Conservation (phyloP, 805 yeast species). For the Candida suzukii region DNA sequence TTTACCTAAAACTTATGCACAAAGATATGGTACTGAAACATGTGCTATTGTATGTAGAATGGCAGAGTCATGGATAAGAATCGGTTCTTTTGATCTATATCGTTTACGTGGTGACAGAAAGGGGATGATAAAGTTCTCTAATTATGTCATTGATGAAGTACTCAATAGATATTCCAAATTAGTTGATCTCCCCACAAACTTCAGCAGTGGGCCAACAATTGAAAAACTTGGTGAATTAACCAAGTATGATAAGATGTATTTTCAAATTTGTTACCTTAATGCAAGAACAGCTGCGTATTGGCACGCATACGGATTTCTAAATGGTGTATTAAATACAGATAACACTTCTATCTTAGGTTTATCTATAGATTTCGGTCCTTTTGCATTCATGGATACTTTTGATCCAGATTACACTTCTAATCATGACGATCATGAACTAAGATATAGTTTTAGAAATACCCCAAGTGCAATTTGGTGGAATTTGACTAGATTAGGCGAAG, state of each 20-base stretch:
- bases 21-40: slow-evolving; percentile 61
- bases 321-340: slow-evolving; percentile 93
- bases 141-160: slow-evolving; percentile 65
- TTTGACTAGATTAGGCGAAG: slow-evolving; percentile 76
- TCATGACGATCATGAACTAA: slow-evolving; percentile 65
- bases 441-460: slow-evolving; percentile 79
- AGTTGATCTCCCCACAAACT: slow-evolving; percentile 20
- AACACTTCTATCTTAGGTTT: slow-evolving; percentile 87
- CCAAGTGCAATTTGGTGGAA: slow-evolving; percentile 95
- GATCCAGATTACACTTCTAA: slow-evolving; percentile 83
- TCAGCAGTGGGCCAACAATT: slow-evolving; percentile 24
- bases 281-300: slow-evolving; percentile 75
- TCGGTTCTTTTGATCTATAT: slow-evolving; percentile 84
- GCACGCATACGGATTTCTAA: slow-evolving; percentile 89
- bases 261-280: slow-evolving; percentile 65
- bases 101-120: slow-evolving; percentile 63
- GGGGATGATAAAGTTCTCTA: slow-evolving; percentile 57
- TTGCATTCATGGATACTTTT: slow-evolving; percentile 80
- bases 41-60: slow-evolving; percentile 83
- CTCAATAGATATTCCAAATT: slow-evolving; percentile 34
- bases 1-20: slow-evolving; percentile 73
- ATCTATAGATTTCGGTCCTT: slow-evolving; percentile 92
- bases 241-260: slow-evolving; percentile 62
- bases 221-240: slow-evolving; percentile 32
- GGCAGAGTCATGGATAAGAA: slow-evolving; percentile 80